phyloP scores from a whole-genome alignment of 495 filamentous ascomycete genomes.

The Pyrenopolyporus hunteri region DNA sequence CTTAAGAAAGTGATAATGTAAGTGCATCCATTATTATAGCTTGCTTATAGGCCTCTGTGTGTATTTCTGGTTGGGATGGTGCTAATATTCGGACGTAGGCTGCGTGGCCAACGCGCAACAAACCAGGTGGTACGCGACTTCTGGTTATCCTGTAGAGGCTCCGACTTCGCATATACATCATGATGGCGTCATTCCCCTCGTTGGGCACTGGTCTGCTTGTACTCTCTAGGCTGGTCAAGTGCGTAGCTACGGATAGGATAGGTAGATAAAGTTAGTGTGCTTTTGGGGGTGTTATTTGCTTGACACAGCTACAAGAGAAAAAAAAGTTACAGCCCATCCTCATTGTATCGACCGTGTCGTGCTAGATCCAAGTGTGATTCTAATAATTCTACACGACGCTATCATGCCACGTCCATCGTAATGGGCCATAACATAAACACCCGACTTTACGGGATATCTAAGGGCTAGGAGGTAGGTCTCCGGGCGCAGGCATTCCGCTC shows the following conservation, averaged over 20 bases:
- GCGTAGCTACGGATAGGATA: neutral
- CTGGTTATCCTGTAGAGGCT: slow-evolving; percentile 73
- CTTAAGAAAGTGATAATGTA: slow-evolving; percentile 64
- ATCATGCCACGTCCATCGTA: neutral
- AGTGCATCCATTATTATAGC: slow-evolving; percentile 21
- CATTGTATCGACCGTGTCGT: no score
- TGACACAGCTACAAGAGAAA: no score
- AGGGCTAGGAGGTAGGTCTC: no score
- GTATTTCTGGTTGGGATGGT: neutral
- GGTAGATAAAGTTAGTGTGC: neutral
- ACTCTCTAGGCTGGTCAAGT: neutral
- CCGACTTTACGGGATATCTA: no score
- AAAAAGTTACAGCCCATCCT: no score
- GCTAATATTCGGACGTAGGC: slow-evolving; percentile 48
- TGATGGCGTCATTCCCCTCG: slow-evolving; percentile 9
- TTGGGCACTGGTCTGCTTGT: no score
- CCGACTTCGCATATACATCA: slow-evolving; percentile 67
- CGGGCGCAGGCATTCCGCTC: no score
- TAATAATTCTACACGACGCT: neutral
- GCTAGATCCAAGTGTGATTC: neutral
- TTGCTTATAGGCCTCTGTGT: neutral
- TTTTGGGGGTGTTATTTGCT: no score
- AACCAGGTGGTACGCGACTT: slow-evolving; percentile 68
- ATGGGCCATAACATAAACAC: no score
- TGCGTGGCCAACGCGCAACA: slow-evolving; percentile 65